These are phyloP conservation scores for Arxiozyma slooffiae DNA, from an alignment of 1,139 yeast genomes.

Conservation along the genomic window DNA sequence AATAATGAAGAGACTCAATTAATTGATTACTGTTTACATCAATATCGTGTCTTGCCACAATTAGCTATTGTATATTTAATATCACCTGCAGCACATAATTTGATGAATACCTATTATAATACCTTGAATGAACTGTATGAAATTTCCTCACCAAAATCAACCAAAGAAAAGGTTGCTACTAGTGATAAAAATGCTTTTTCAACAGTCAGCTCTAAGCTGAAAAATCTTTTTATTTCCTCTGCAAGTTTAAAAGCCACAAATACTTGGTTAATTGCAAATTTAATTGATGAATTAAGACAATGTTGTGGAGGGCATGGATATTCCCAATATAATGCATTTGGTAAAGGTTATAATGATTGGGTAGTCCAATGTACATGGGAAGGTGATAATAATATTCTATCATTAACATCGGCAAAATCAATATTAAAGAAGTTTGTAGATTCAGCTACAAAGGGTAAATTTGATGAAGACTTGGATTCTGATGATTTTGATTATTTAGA, in stretches of 20 bases:
- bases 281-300: slow-evolving; percentile 84
- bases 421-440: slow-evolving; percentile 47
- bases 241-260: slow-evolving; percentile 84
- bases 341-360: slow-evolving; percentile 84
- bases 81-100: slow-evolving; percentile 61
- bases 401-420: slow-evolving; percentile 74
- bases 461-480: slow-evolving; percentile 33
- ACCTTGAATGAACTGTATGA: slow-evolving; percentile 49
- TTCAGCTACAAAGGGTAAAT: slow-evolving; percentile 32
- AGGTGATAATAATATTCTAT: slow-evolving; percentile 85
- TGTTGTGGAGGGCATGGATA: slow-evolving; percentile 98
- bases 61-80: slow-evolving; percentile 73
- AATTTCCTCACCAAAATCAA: slow-evolving; percentile 33
- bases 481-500: slow-evolving; percentile 37
- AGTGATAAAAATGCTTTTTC: slow-evolving; percentile 43
- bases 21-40: slow-evolving; percentile 78
- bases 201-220: slow-evolving; percentile 39
- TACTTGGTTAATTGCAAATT: slow-evolving; percentile 74
- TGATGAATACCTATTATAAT: slow-evolving; percentile 43
- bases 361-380: slow-evolving; percentile 97
- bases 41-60: slow-evolving; percentile 72
- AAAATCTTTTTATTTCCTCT: slow-evolving; percentile 72
- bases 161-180: slow-evolving; percentile 18
- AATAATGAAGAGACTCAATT: slow-evolving; percentile 46
- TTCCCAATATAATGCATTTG: slow-evolving; percentile 81